Evolutionary conservation across 1,284 basidiomycete genomes (phyloP), one percentile per base, ranked within the genome.

Genomic region (Pascua guehoae): DNA sequence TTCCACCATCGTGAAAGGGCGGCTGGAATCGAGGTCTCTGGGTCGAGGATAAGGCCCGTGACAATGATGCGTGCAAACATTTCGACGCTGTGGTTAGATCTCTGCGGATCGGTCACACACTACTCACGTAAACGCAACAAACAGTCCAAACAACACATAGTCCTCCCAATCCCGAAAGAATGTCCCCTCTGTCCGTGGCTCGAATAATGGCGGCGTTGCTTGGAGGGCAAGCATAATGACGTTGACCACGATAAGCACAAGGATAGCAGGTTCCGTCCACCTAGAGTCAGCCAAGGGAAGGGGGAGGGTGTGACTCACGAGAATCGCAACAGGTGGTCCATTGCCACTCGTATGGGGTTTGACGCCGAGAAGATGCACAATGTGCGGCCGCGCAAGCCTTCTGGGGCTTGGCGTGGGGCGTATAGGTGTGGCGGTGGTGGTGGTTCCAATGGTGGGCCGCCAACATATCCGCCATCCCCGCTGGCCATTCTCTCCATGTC

Each of bases 151-250:
- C 16, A 98, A 79, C 17, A 82, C 85, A 68, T 85, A 87, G 74
- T 98, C 93, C 66, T 92, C 88, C 91, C 93, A 95, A 12, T 77
- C 68, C 57, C 87, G 85, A 76, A 97, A 96, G 77, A 89, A 97
- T 8, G 89, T 91, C 40, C 76, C 74, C 38, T 67, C 58, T 65
- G 74, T 53, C 12, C 81, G 78, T 8, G 78, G 66, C 60, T 76
- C 51, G 81, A 84, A 72, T 69, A 84, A 64, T 71, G 79, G 59
- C 58, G 75, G 63, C 61, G 80, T 83, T 8, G 89, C 85, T 77
- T 98, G 93, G 15, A 91, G 82, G 8, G 89, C 87, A 56, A 98
- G 80, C 16, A 94, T 81, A 56, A 92, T 81, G 16, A 89, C 88
- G 73, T 97, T 89, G 64, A 87, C 68, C 51, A 97, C 82, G 70